Percentiles rank a stretch among this genome's conserved stretches.
These are phyloP conservation scores for Incumbomyces lentus DNA, from an alignment of 2,329 filamentous ascomycete genomes.

Conservation along the genomic window DNA sequence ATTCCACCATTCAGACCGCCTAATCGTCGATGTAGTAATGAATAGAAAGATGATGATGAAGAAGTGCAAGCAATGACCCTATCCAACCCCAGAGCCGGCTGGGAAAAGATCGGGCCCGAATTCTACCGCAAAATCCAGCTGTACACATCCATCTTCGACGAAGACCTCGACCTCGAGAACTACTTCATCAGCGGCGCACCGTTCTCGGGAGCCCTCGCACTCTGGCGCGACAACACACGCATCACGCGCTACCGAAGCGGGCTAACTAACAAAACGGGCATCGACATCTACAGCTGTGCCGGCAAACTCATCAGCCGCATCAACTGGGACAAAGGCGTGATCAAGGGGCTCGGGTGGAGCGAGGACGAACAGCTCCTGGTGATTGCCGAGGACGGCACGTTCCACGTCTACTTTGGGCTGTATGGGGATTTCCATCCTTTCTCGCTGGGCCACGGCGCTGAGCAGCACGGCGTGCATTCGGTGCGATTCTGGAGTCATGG, in stretches of 20 bases:
- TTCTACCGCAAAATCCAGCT: conserved; percentile 94
- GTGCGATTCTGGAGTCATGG: conserved; percentile 86
- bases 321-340: conserved; percentile 77
- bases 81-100: conserved; percentile 68
- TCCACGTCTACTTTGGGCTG: conserved; percentile 82
- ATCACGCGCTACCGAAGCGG: conserved; percentile 66
- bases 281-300: conserved; percentile 89
- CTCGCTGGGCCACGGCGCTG: conserved; percentile 77
- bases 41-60: too few relatives aligned
- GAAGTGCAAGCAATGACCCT: conserved; percentile 29
- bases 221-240: conserved; percentile 82
- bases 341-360: conserved; percentile 89
- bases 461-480: conserved; percentile 76
- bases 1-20: too few relatives aligned
- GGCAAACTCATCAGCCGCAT: conserved; percentile 80
- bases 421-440: conserved; percentile 93
- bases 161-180: conserved; percentile 88
- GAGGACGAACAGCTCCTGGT: conserved; percentile 88
- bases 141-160: conserved; percentile 87
- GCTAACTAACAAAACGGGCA: conserved; percentile 64
- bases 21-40: too few relatives aligned
- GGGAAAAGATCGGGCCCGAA: conserved; percentile 84
- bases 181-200: conserved; percentile 85
- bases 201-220: conserved; percentile 81
- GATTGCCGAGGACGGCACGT: conserved; percentile 78